Conservation (phyloP, 2,329 filamentous ascomycete species). For the Calonectria pteridis region DNA sequence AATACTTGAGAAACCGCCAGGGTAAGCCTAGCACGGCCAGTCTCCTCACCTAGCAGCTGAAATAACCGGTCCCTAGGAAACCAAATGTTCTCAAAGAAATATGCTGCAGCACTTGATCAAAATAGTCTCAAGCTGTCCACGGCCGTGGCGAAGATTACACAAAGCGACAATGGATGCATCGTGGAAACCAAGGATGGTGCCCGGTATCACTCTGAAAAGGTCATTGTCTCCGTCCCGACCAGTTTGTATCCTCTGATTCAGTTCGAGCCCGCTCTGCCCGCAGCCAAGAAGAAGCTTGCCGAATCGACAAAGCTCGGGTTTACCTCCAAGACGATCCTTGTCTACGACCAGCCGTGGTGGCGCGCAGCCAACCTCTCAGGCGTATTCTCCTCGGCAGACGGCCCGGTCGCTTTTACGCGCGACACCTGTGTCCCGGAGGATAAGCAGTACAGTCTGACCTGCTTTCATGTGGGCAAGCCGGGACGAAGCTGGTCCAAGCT, state of each 20-base stretch:
- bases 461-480: constrained; percentile 49
- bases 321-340: constrained; percentile 53
- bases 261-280: constrained; percentile 47
- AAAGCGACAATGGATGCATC: background rate
- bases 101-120: background rate
- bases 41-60: background rate
- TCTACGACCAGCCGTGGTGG: constrained; percentile 63
- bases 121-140: background rate
- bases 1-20: constrained; percentile 42
- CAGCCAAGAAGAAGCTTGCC: constrained; percentile 41
- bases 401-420: constrained; percentile 45
- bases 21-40: constrained; percentile 8
- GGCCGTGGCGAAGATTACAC: background rate
- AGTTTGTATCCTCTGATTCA: constrained; percentile 37
- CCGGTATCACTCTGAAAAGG: constrained; percentile 36
- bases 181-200: constrained; percentile 31
- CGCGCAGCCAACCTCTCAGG: constrained; percentile 54
- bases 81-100: background rate
- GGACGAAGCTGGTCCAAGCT: constrained; percentile 38
- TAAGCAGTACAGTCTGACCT: constrained; percentile 43
- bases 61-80: background rate
- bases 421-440: constrained; percentile 42
- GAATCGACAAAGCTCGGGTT: constrained; percentile 49
- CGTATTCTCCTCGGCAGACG: constrained; percentile 51
- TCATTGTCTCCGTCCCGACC: constrained; percentile 44